Percentiles rank a stretch among this genome's conserved stretches.
Conservation (phyloP, 2,329 filamentous ascomycete genomes). For the Harringtonia aguacate region DNA sequence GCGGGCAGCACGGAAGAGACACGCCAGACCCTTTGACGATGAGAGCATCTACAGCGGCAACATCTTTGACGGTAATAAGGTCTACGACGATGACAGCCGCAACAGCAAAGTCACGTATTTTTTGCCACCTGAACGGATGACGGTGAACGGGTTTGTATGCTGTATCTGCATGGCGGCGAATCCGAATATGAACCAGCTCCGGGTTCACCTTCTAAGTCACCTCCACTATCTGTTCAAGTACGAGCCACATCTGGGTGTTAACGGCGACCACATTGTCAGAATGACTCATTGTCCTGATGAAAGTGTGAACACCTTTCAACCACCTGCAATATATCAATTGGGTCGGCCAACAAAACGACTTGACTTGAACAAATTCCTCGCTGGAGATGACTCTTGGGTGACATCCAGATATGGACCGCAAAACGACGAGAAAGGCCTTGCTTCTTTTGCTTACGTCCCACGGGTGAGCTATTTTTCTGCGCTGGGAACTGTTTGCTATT, state of each 20-base stretch:
- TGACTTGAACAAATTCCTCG: constrained; percentile 30
- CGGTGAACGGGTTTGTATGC: constrained; percentile 38
- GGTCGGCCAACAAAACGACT: constrained; percentile 31
- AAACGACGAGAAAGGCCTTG: constrained; percentile 18
- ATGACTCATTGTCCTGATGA: constrained; percentile 21
- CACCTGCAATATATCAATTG: constrained; percentile 31
- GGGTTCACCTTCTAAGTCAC: constrained; percentile 38
- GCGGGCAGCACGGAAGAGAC: constrained; percentile 17
- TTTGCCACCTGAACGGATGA: constrained; percentile 31
- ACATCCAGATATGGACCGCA: constrained; percentile 29
- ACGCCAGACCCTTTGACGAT: not conserved
- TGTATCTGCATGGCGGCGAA: constrained; percentile 38
- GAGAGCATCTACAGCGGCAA: constrained; percentile 23
- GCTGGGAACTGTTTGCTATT: no score
- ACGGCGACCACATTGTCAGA: constrained; percentile 26
- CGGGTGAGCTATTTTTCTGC: constrained; percentile 4
- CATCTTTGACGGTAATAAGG: constrained; percentile 10
- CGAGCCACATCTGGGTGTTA: constrained; percentile 23
- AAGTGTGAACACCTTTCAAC: constrained; percentile 10
- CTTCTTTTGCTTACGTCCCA: not conserved
- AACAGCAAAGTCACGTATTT: constrained; percentile 36
- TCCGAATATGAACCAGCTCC: constrained; percentile 34
- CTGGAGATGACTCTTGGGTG: constrained; percentile 35
- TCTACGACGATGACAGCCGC: constrained; percentile 9
- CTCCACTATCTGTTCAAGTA: constrained; percentile 32